Percentiles rank a stretch among this genome's conserved stretches.
phyloP scores from a whole-genome alignment of 2,329 filamentous ascomycete species.

The Fusarium domesticum region DNA sequence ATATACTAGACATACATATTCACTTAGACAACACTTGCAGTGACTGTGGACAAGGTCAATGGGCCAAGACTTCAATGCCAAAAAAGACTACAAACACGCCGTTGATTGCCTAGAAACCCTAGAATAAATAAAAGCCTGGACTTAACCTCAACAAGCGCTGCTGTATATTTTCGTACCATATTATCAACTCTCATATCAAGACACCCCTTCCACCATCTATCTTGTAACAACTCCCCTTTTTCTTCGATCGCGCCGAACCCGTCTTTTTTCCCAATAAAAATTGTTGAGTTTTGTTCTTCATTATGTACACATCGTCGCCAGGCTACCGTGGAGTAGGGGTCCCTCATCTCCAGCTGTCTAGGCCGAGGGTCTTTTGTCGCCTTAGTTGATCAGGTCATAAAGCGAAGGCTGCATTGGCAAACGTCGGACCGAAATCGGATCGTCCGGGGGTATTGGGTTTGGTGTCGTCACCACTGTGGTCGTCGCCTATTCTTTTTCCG shows the following conservation, averaged over 20 bases:
- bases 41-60: not conserved
- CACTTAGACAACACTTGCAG: too few species aligned
- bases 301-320: too few species aligned
- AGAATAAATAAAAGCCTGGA: not conserved
- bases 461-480: conserved; percentile 3
- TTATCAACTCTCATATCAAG: not conserved
- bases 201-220: not conserved
- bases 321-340: too few species aligned
- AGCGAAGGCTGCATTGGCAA: not conserved
- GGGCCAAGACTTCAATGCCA: not conserved
- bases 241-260: not conserved
- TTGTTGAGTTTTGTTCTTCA: not conserved
- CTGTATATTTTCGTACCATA: not conserved
- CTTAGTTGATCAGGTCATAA: not conserved
- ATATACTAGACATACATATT: too few species aligned
- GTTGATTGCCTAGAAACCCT: not conserved
- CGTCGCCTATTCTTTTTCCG: conserved; percentile 7
- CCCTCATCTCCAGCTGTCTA: too few species aligned
- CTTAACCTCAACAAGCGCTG: not conserved
- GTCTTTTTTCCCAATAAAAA: not conserved
- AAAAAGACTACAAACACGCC: not conserved
- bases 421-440: not conserved
- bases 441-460: conserved; percentile 13
- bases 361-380: not conserved
- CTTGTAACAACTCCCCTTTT: not conserved